These are phyloP conservation scores for Penicillium sclerotigenum DNA, from an alignment of 2,329 filamentous ascomycete species.

Conservation along the genomic window DNA sequence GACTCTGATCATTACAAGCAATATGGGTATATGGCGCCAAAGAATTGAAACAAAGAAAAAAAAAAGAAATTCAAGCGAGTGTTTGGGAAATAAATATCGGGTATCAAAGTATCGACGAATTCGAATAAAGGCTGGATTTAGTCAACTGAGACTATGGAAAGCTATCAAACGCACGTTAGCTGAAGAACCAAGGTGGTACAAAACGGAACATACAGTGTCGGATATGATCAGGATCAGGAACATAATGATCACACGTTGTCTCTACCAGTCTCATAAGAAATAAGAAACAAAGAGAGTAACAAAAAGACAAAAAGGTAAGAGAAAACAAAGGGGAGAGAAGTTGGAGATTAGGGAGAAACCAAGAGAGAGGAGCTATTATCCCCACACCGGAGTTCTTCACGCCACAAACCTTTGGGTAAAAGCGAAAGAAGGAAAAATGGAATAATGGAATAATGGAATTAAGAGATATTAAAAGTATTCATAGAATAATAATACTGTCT, in stretches of 20 bases:
- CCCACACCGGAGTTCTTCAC: slow-evolving; percentile 1
- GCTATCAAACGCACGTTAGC: slow-evolving; percentile 22
- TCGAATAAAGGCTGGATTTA: slow-evolving; percentile 17
- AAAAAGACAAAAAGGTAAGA: neutral
- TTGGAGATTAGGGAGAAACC: neutral
- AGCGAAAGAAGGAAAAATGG: no score
- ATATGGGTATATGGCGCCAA: slow-evolving; percentile 16
- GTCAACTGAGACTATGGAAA: slow-evolving; percentile 15
- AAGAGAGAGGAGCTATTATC: neutral
- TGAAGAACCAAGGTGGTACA: neutral
- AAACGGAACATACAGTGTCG: slow-evolving; percentile 15
- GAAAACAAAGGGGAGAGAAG: neutral
- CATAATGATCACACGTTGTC: slow-evolving; percentile 17
- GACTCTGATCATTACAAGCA: slow-evolving; percentile 19
- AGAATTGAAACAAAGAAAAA: neutral
- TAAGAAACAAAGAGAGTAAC: slow-evolving; percentile 1
- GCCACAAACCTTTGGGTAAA: no score
- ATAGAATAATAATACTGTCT: neutral
- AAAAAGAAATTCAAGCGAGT: slow-evolving; percentile 9
- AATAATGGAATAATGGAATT: no score
- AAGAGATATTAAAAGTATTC: neutral
- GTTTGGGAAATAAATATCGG: slow-evolving; percentile 17
- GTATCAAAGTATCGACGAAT: slow-evolving; percentile 10
- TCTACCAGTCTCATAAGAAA: slow-evolving; percentile 17
- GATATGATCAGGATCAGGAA: slow-evolving; percentile 14